A percentile compares a stretch with the other conserved stretches of the same genome.
Conservation (phyloP, 148 eudicot species). For the Vaccinium darrowii region DNA sequence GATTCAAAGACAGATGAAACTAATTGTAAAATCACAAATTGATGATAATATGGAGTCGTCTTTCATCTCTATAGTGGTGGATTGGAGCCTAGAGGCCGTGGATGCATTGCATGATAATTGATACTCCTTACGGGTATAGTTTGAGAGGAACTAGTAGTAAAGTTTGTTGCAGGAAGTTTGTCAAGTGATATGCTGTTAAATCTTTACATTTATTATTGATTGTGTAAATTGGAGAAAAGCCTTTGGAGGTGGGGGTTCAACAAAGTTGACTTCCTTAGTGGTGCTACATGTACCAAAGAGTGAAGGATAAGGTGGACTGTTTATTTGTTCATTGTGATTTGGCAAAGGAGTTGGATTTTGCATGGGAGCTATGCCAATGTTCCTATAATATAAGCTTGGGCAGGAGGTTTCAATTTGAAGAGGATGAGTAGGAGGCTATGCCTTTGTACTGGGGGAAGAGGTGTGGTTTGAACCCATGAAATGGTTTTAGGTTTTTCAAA, state of each 20-base stretch:
- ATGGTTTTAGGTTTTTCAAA: neutral
- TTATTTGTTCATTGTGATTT: neutral
- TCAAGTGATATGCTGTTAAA: neutral
- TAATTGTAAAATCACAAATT: neutral
- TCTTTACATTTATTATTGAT: neutral
- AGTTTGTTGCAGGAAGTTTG: neutral
- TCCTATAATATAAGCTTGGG: neutral
- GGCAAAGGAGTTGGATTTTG: neutral
- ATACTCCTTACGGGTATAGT: neutral
- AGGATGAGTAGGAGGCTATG: neutral
- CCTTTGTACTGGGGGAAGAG: neutral
- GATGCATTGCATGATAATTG: neutral
- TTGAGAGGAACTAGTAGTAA: neutral
- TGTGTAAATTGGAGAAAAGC: neutral
- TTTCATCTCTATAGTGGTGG: neutral
- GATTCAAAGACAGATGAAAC: neutral
- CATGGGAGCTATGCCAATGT: neutral
- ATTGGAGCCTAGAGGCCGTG: neutral
- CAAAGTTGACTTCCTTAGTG: neutral
- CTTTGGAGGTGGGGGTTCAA: neutral
- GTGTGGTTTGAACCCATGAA: neutral
- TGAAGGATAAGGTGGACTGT: neutral
- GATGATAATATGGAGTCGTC: neutral
- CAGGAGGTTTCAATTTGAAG: neutral
- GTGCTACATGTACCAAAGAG: neutral